Conservation (phyloP, 768 basidiomycete genomes). For the Termitomyces bulborhizus region DNA sequence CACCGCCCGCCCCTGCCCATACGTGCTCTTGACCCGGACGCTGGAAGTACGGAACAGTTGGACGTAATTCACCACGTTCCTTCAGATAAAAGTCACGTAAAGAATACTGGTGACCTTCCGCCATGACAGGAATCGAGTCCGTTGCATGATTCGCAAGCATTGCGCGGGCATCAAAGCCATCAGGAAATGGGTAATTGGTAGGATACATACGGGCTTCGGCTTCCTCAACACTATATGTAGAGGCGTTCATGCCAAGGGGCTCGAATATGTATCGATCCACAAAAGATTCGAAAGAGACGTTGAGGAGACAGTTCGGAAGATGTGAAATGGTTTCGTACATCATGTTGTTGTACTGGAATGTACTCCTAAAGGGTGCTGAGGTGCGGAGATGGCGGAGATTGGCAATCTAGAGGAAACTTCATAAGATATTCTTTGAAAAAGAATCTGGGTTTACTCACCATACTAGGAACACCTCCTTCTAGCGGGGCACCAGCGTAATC, state of each 20-base stretch:
- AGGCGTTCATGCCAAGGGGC: constrained; percentile 31
- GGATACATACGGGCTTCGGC: constrained; percentile 24
- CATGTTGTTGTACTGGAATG: constrained; percentile 41
- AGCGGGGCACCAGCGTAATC: constrained; percentile 28
- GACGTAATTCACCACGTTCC: constrained; percentile 24
- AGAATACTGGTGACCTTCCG: constrained; percentile 30
- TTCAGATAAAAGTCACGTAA: constrained; percentile 24
- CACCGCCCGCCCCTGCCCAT: constrained; percentile 37
- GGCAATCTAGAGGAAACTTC: constrained; percentile 22
- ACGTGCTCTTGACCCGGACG: constrained; percentile 31
- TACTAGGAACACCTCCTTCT: constrained; percentile 26
- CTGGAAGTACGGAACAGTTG: constrained; percentile 33
- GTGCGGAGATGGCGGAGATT: constrained; percentile 31
- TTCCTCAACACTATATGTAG: constrained; percentile 32
- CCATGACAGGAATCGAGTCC: constrained; percentile 16
- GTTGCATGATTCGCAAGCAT: no score
- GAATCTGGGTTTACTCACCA: constrained; percentile 19
- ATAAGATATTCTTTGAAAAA: neutral
- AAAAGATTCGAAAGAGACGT: constrained; percentile 34
- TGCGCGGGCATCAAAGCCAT: neutral
- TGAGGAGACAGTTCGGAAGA: constrained; percentile 30
- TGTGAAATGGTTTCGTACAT: constrained; percentile 38
- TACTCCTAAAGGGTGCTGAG: constrained; percentile 33
- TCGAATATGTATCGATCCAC: constrained; percentile 30
- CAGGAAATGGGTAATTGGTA: neutral